Percentiles rank a stretch among this genome's conserved stretches.
Evolutionary conservation across 2,329 filamentous ascomycete genomes (phyloP).

Genomic region (Gnomoniopsis sp.): DNA sequence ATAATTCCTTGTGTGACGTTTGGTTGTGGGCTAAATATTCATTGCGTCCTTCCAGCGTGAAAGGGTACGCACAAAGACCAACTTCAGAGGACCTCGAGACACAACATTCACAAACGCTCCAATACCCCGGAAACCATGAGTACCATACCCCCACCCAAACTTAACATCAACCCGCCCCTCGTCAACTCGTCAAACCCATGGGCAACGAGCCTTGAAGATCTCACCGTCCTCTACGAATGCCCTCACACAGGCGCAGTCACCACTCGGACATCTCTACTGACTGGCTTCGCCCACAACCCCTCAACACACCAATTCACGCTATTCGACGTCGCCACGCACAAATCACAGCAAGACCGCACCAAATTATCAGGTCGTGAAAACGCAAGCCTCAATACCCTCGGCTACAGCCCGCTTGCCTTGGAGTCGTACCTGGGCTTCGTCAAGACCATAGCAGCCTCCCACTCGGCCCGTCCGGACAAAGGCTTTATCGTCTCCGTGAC

Average conservation of each 20-base stretch:
- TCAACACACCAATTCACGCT: conserved; percentile 62
- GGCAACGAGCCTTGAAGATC: conserved; percentile 64
- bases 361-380: conserved; percentile 22
- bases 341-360: conserved; percentile 18
- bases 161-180: conserved; percentile 60
- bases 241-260: conserved; percentile 70
- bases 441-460: conserved; percentile 36
- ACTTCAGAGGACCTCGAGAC: neutral
- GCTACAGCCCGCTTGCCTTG: conserved; percentile 66
- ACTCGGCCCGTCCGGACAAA: conserved; percentile 36
- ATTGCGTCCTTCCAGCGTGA: neutral
- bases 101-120: no score
- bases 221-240: conserved; percentile 57
- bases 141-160: conserved; percentile 36
- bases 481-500: conserved; percentile 70
- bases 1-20: neutral
- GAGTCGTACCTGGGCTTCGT: conserved; percentile 57
- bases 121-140: neutral
- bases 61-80: neutral
- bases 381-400: conserved; percentile 65
- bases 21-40: neutral
- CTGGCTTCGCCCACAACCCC: conserved; percentile 62
- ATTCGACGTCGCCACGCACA: conserved; percentile 43
- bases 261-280: conserved; percentile 64
- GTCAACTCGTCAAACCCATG: conserved; percentile 75